phyloP scores from a whole-genome alignment of 139 green algal species.

The Chlamydomonas schloesseri region DNA sequence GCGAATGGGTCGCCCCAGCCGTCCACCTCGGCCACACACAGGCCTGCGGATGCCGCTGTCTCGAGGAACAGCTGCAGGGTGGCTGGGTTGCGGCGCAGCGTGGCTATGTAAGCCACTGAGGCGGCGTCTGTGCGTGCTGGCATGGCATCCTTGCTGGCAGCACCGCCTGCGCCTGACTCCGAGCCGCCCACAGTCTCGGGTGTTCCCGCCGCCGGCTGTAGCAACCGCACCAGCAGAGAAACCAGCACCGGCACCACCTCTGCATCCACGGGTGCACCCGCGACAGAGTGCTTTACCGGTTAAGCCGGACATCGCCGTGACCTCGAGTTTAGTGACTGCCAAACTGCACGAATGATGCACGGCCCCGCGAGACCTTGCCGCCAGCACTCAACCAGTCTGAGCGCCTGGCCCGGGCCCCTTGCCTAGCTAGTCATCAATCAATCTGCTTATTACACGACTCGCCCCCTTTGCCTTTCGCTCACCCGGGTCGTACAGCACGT shows the following conservation, averaged over 20 bases:
- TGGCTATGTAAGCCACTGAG: conserved; percentile 43
- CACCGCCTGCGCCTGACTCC: neutral
- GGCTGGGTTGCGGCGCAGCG: conserved; percentile 36
- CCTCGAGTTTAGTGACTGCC: too few species aligned
- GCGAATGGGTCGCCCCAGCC: neutral
- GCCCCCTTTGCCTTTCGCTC: neutral
- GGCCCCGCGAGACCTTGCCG: too few species aligned
- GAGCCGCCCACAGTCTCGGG: neutral
- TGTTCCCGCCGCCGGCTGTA: neutral
- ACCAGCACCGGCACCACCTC: conserved; percentile 23
- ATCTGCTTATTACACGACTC: neutral
- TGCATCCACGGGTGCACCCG: neutral
- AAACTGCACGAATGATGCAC: too few species aligned
- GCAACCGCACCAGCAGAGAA: neutral
- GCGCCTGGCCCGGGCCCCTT: too few species aligned
- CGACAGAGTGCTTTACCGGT: neutral
- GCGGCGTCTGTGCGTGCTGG: neutral
- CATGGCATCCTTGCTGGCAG: neutral
- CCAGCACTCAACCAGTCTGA: neutral
- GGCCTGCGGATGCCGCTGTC: neutral
- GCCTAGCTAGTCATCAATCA: too few species aligned
- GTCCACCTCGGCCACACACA: conserved; percentile 23
- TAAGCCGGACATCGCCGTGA: neutral
- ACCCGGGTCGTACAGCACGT: conserved; percentile 81
- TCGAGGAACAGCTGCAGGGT: conserved; percentile 54